Percentiles rank a stretch among this genome's conserved stretches.
Evolutionary conservation across 2,329 filamentous ascomycete genomes (phyloP).

Genomic region (Talaromyces sp.): DNA sequence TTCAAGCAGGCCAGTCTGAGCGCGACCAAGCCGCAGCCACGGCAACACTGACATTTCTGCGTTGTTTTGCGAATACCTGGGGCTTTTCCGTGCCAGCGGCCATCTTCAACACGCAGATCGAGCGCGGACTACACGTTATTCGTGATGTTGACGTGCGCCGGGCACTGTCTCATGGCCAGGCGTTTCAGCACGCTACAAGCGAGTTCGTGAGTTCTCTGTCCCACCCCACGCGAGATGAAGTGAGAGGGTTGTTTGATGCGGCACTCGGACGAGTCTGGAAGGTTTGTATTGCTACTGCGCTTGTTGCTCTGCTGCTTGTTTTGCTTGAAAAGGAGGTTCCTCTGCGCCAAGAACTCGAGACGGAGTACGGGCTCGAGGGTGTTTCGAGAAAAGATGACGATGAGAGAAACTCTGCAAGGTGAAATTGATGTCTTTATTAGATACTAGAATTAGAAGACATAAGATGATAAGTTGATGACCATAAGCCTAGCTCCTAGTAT

Average conservation of each 20-base stretch:
- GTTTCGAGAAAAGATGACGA: background rate
- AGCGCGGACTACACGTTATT: conserved; percentile 14
- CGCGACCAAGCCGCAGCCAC: conserved; percentile 22
- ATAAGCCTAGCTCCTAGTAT: background rate
- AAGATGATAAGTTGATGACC: background rate
- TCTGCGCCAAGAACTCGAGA: background rate
- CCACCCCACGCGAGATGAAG: background rate
- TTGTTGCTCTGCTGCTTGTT: background rate
- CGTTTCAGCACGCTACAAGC: conserved; percentile 16
- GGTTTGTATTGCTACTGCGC: background rate
- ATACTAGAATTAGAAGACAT: background rate
- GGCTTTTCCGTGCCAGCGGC: conserved; percentile 23
- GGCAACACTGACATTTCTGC: conserved; percentile 23
- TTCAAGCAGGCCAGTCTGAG: conserved; percentile 24
- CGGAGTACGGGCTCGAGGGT: background rate
- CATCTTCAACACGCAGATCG: conserved; percentile 26
- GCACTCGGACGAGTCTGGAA: background rate
- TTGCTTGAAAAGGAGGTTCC: conserved; percentile 1
- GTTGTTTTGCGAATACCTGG: conserved; percentile 26
- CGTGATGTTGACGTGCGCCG: conserved; percentile 4
- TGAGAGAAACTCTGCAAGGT: background rate
- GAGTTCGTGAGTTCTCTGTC: conserved; percentile 8
- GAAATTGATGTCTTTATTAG: background rate
- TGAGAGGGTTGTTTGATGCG: background rate
- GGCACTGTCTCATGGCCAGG: conserved; percentile 14